These are phyloP conservation scores for Peribolospora kevripleyi DNA, from an alignment of 768 basidiomycete genomes.

Conservation along the genomic window DNA sequence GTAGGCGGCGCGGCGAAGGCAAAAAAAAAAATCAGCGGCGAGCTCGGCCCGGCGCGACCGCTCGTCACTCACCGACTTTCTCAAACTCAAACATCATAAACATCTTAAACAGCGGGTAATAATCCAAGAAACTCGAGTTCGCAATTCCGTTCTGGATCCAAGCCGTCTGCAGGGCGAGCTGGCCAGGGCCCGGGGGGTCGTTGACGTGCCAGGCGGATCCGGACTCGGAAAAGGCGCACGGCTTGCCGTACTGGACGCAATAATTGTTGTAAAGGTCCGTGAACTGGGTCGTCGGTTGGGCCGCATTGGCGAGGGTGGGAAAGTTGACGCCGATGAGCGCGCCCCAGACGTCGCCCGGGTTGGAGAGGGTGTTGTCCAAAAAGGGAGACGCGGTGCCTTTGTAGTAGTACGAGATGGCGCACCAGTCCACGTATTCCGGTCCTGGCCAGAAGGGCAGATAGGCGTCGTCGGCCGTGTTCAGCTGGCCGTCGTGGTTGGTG, in stretches of 20 bases:
- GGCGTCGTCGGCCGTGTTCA: constrained; percentile 12
- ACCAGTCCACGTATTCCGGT: constrained; percentile 16
- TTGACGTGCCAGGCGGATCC: constrained; percentile 7
- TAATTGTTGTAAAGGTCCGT: neutral
- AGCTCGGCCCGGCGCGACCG: neutral
- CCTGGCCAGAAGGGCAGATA: constrained; percentile 15
- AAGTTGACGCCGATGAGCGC: neutral
- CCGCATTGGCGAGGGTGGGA: constrained; percentile 4
- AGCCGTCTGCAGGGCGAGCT: constrained; percentile 5
- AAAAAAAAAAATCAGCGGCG: neutral
- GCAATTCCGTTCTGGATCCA: constrained; percentile 5
- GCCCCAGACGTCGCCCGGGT: neutral
- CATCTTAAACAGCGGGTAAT: neutral
- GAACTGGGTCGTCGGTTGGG: constrained; percentile 9
- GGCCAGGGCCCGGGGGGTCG: neutral
- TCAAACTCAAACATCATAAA: neutral
- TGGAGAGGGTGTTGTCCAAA: neutral
- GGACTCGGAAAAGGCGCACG: constrained; percentile 6
- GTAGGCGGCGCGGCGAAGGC: neutral
- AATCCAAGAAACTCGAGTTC: neutral
- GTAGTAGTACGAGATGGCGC: constrained; percentile 14
- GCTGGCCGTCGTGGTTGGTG: constrained; percentile 12
- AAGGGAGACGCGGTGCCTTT: neutral
- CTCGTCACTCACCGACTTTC: neutral
- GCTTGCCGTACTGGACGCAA: neutral